Evolutionary conservation across 768 basidiomycete genomes (phyloP).

Genomic region (Boletus pseudopeckii): DNA sequence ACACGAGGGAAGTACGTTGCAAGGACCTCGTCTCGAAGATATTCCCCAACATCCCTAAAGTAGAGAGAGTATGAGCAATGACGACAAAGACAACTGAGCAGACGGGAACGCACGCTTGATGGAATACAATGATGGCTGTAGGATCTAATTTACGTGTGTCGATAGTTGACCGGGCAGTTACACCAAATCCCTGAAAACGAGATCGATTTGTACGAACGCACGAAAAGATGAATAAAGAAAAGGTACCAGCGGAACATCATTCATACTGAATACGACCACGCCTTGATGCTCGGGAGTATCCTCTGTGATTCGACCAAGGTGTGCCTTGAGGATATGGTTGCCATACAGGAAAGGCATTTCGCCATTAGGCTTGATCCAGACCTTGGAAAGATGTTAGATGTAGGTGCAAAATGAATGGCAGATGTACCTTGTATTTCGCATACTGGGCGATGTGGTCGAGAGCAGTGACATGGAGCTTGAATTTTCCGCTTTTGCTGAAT

Average conservation of each 20-base stretch:
- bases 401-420: not conserved
- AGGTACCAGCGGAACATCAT: constrained; percentile 83
- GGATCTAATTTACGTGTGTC: constrained; percentile 98
- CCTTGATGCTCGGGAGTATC: constrained; percentile 99
- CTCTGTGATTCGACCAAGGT: constrained; percentile 97
- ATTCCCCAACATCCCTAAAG: constrained; percentile 96
- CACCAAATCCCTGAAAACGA: constrained; percentile 82
- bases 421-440: constrained; percentile 90
- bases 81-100: not conserved
- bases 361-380: constrained; percentile 99
- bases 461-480: constrained; percentile 93
- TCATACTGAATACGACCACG: constrained; percentile 96
- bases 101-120: constrained; percentile 70
- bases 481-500: constrained; percentile 95
- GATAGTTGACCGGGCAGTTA: constrained; percentile 91
- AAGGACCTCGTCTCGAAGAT: constrained; percentile 89
- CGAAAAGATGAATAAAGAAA: not conserved
- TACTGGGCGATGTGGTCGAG: constrained; percentile 93
- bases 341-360: constrained; percentile 99
- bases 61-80: constrained; percentile 4
- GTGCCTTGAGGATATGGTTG: constrained; percentile 97
- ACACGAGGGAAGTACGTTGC: not conserved
- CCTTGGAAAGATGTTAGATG: constrained; percentile 40
- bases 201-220: constrained; percentile 6
- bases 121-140: constrained; percentile 95